These are phyloP conservation scores for Fraxinus anomala DNA, from an alignment of 257 asterid species.

Conservation along the genomic window DNA sequence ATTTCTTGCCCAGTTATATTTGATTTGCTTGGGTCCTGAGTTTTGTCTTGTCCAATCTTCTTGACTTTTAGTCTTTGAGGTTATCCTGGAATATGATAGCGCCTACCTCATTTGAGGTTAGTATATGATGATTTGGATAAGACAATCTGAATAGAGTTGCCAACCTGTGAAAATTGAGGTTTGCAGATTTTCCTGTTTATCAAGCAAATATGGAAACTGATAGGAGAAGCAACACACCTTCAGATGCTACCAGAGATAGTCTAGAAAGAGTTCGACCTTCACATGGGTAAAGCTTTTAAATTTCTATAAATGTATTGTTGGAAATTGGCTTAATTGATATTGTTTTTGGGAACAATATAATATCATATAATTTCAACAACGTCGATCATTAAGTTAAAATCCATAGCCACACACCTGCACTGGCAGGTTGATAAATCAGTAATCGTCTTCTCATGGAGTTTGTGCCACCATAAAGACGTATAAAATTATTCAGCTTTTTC, in stretches of 20 bases:
- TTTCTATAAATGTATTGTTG: constrained; percentile 17
- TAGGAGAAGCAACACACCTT: constrained; percentile 42
- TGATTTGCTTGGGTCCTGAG: constrained; percentile 30
- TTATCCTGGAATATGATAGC: constrained; percentile 39
- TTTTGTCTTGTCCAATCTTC: constrained; percentile 26
- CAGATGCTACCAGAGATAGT: constrained; percentile 56
- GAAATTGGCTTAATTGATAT: neutral
- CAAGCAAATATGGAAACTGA: constrained; percentile 74
- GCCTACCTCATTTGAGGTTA: constrained; percentile 42
- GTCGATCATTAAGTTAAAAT: neutral
- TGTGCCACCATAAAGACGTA: neutral
- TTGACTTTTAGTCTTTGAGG: constrained; percentile 29
- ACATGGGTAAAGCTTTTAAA: constrained; percentile 45
- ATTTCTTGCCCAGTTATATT: constrained; percentile 21
- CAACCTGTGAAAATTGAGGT: constrained; percentile 49
- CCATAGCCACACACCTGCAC: neutral
- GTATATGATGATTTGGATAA: constrained; percentile 67
- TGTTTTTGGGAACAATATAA: neutral
- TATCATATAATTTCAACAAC: neutral
- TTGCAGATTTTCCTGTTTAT: constrained; percentile 43
- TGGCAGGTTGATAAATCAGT: neutral
- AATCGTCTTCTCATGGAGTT: neutral
- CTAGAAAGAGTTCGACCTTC: constrained; percentile 42
- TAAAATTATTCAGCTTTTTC: neutral
- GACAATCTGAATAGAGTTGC: constrained; percentile 50